These are phyloP conservation scores for Cicer bijugum DNA, from an alignment of 306 rosid species.

Conservation along the genomic window DNA sequence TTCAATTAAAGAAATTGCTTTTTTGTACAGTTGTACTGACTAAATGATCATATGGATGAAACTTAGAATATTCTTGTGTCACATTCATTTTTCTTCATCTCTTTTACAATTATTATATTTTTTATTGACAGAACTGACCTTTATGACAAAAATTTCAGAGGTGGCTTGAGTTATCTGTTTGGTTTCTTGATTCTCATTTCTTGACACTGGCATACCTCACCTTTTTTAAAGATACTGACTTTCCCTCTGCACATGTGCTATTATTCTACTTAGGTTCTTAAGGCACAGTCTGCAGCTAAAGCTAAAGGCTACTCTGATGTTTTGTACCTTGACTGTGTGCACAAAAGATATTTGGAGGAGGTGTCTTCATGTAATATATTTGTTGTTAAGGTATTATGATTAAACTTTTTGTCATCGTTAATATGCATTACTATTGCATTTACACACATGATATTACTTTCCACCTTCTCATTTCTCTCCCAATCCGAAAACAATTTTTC, in stretches of 20 bases:
- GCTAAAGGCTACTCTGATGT: conserved; percentile 94
- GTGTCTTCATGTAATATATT: conserved; percentile 97
- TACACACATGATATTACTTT: conserved; percentile 20
- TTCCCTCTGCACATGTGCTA: conserved; percentile 18
- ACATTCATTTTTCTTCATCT: conserved; percentile 33
- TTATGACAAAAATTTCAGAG: neutral
- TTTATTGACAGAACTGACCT: conserved; percentile 26
- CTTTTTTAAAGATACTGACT: neutral
- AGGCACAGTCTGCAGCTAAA: conserved; percentile 93
- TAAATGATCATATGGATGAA: conserved; percentile 7
- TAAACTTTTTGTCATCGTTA: neutral
- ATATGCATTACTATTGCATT: neutral
- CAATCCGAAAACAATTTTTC: conserved; percentile 18
- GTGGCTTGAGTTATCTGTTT: conserved; percentile 32
- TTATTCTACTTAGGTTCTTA: conserved; percentile 69
- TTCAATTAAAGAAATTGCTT: conserved; percentile 10
- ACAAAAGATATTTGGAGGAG: conserved; percentile 94
- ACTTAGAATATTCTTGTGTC: conserved; percentile 2
- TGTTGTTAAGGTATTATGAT: conserved; percentile 81
- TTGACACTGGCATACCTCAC: conserved; percentile 2
- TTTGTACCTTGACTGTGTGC: conserved; percentile 86
- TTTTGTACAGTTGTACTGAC: conserved; percentile 1
- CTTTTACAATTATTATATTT: neutral
- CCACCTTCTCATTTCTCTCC: neutral
- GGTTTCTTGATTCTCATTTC: conserved; percentile 36